Conservation (phyloP, 177 flowering plant species). For the Vitis hybrid region DNA sequence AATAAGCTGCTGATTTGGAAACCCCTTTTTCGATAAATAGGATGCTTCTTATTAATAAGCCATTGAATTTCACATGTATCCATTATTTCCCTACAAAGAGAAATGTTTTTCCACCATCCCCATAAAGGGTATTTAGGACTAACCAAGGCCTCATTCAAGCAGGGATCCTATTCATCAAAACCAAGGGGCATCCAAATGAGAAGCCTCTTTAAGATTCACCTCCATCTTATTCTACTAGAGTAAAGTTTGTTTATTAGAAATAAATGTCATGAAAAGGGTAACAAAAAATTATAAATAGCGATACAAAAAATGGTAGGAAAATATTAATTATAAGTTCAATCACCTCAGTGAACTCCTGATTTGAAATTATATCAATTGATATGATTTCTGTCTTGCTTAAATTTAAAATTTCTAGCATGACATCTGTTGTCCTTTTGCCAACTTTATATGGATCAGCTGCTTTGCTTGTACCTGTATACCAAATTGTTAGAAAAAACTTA, state of each 20-base stretch:
- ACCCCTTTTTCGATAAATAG: neutral
- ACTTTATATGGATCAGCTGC: constrained; percentile 69
- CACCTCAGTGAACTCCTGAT: constrained; percentile 95
- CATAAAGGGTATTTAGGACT: neutral
- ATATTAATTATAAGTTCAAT: constrained; percentile 15
- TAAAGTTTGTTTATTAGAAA: neutral
- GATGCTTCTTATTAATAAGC: neutral
- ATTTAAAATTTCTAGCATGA: constrained; percentile 73
- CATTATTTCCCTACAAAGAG: neutral
- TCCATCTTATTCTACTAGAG: neutral
- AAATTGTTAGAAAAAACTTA: constrained; percentile 11
- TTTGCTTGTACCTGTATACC: constrained; percentile 68
- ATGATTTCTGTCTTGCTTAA: constrained; percentile 77
- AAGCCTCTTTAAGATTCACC: neutral
- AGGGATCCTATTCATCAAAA: neutral
- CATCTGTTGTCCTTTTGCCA: constrained; percentile 72
- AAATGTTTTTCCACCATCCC: neutral
- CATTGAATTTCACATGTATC: neutral
- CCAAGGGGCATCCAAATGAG: neutral
- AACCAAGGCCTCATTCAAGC: neutral
- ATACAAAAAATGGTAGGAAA: neutral
- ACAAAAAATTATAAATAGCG: neutral
- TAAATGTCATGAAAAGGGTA: neutral
- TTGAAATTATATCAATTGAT: constrained; percentile 80
- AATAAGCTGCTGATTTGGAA: neutral